A percentile compares a stretch with the other conserved stretches of the same genome.
Evolutionary conservation across 108 stramenopile species (phyloP).

Genomic region (Fistulifera pelliculosa): DNA sequence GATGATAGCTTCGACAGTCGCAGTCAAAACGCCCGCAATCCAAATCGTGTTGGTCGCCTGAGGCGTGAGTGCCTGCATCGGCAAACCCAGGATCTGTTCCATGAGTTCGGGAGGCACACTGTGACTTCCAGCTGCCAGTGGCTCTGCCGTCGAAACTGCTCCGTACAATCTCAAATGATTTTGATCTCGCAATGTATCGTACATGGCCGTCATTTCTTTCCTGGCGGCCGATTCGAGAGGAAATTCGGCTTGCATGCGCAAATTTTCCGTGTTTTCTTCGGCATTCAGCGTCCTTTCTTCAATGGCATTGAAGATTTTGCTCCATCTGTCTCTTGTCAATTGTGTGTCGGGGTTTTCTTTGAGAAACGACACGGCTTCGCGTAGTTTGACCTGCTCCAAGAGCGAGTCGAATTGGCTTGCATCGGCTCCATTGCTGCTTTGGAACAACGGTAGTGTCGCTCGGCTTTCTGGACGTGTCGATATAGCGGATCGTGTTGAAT

Average conservation of each 20-base stretch:
- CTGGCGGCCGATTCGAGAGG: conserved; percentile 44
- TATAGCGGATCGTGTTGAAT: no score
- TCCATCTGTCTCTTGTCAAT: conserved; percentile 22
- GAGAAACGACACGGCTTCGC: neutral
- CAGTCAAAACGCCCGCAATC: conserved; percentile 50
- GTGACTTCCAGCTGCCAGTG: conserved; percentile 59
- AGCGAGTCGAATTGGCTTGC: no score
- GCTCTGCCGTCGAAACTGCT: conserved; percentile 26
- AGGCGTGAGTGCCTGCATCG: conserved; percentile 70
- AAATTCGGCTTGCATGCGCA: conserved; percentile 26
- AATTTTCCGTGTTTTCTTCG: conserved; percentile 48
- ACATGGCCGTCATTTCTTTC: conserved; percentile 71
- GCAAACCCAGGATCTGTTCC: conserved; percentile 54
- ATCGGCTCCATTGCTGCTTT: no score
- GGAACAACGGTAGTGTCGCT: no score
- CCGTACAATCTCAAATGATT: conserved; percentile 54
- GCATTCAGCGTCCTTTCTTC: conserved; percentile 51
- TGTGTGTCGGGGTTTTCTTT: neutral
- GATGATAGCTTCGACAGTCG: conserved; percentile 46
- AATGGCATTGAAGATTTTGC: conserved; percentile 55
- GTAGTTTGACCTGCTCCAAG: conserved; percentile 3
- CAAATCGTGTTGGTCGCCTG: conserved; percentile 60
- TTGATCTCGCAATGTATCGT: conserved; percentile 35
- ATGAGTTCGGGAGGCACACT: conserved; percentile 55
- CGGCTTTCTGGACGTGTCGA: no score